Percentiles rank a stretch among this genome's conserved stretches.
phyloP scores from a whole-genome alignment of 83 land plant species.

The Picea mariana region DNA sequence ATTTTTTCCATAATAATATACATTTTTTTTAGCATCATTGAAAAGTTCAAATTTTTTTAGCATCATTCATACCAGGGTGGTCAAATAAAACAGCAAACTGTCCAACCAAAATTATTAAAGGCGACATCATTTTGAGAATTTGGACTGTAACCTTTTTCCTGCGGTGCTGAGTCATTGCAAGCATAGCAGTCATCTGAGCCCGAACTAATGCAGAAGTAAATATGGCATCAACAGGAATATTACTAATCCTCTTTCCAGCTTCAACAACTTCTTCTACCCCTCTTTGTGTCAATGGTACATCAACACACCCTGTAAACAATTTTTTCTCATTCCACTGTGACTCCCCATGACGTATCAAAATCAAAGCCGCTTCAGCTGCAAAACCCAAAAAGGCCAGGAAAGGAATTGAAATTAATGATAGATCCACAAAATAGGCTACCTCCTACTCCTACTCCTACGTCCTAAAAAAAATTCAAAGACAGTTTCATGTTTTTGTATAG shows the following conservation, averaged over 20 bases:
- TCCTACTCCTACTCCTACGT: background rate
- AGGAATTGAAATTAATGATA: background rate
- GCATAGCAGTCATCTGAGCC: slow-evolving; percentile 98
- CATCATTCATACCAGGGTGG: background rate
- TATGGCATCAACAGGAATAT: slow-evolving; percentile 86
- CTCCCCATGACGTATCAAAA: slow-evolving; percentile 93
- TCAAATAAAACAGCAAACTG: background rate
- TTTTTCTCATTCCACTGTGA: slow-evolving; percentile 96
- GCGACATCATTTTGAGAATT: background rate
- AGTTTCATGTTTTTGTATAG: background rate
- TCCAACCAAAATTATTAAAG: background rate
- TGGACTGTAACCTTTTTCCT: slow-evolving; percentile 60
- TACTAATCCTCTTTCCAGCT: slow-evolving; percentile 87
- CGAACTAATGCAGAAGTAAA: slow-evolving; percentile 87
- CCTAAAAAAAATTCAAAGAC: background rate
- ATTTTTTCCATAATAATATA: background rate
- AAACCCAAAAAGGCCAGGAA: slow-evolving; percentile 3
- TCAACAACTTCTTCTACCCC: slow-evolving; percentile 96
- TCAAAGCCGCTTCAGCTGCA: slow-evolving; percentile 83
- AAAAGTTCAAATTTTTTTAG: background rate
- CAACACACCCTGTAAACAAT: slow-evolving; percentile 93
- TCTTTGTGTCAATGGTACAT: slow-evolving; percentile 82
- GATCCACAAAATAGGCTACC: background rate
- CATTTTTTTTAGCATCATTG: too few species aligned
- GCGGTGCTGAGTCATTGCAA: slow-evolving; percentile 96